Percentiles rank a stretch among this genome's conserved stretches.
Conservation (phyloP, 176 grass and related monocot genomes). For the Canna indica region DNA sequence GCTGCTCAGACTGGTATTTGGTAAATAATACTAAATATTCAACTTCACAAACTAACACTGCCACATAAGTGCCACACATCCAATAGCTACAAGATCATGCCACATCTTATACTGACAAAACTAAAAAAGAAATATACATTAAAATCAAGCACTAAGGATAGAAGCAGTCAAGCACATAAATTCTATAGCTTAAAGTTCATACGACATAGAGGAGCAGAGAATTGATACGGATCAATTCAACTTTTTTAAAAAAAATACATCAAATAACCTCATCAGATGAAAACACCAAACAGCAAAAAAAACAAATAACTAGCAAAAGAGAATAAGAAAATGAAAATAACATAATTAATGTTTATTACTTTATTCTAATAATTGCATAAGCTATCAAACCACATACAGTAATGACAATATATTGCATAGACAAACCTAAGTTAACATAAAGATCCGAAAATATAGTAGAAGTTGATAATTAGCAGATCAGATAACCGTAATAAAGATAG, state of each 20-base stretch:
- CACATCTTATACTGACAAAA: not conserved
- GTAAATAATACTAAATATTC: not conserved
- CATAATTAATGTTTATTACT: not conserved
- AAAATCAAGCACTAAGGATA: not conserved
- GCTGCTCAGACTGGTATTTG: not conserved
- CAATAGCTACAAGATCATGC: not conserved
- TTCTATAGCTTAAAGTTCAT: not conserved
- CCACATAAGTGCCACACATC: not conserved
- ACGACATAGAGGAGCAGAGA: not conserved
- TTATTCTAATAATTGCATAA: not conserved
- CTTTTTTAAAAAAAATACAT: not conserved
- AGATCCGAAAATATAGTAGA: not conserved
- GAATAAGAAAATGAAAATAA: not conserved
- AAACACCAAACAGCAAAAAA: not conserved
- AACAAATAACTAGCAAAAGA: not conserved
- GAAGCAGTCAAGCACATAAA: not conserved
- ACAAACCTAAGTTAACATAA: not conserved
- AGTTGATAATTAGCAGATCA: not conserved
- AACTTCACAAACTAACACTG: not conserved
- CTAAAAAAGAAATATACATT: not conserved
- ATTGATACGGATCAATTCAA: not conserved
- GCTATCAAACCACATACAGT: not conserved
- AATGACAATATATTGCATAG: not conserved
- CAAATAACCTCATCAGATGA: not conserved
- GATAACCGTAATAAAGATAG: not conserved